Conservation (phyloP, 352 stramenopile species). For the Globisporangium viniferum region DNA sequence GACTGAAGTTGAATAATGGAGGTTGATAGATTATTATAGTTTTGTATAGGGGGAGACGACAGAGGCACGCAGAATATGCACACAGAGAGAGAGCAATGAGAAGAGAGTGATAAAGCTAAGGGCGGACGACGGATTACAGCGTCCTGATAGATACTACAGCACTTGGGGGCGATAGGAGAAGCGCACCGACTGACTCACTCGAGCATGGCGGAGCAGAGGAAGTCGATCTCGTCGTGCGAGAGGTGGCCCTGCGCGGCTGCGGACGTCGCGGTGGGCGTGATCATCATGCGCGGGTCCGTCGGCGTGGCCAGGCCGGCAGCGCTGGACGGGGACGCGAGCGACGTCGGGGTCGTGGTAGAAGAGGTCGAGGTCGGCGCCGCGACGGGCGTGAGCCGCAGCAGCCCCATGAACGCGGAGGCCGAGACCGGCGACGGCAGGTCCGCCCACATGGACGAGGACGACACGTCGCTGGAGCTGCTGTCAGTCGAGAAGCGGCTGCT, state of each 20-base stretch:
- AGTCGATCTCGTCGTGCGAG: constrained; percentile 84
- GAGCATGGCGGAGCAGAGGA: constrained; percentile 79
- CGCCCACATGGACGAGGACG: constrained; percentile 57
- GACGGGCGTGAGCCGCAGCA: constrained; percentile 12
- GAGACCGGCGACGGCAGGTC: constrained; percentile 36
- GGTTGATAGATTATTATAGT: background rate
- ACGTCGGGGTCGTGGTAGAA: constrained; percentile 4
- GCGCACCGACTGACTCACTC: constrained; percentile 32
- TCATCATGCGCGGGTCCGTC: constrained; percentile 3
- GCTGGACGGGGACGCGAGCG: constrained; percentile 17
- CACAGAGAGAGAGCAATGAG: background rate
- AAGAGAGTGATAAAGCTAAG: background rate
- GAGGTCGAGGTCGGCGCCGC: constrained; percentile 10
- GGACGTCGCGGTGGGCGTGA: constrained; percentile 9
- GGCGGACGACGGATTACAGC: background rate
- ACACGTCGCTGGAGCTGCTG: constrained; percentile 40
- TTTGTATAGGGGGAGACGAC: background rate
- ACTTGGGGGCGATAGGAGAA: background rate
- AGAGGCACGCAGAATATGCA: background rate
- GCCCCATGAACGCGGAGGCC: constrained; percentile 13
- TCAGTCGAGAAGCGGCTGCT: constrained; percentile 52
- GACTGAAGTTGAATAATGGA: background rate
- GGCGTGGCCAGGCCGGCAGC: constrained; percentile 3
- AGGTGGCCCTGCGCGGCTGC: constrained; percentile 35
- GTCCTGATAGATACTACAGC: constrained; percentile 10